Base-by-base conservation (phyloP, 768 basidiomycete genomes). In the Mrakia blollopis region DNA sequence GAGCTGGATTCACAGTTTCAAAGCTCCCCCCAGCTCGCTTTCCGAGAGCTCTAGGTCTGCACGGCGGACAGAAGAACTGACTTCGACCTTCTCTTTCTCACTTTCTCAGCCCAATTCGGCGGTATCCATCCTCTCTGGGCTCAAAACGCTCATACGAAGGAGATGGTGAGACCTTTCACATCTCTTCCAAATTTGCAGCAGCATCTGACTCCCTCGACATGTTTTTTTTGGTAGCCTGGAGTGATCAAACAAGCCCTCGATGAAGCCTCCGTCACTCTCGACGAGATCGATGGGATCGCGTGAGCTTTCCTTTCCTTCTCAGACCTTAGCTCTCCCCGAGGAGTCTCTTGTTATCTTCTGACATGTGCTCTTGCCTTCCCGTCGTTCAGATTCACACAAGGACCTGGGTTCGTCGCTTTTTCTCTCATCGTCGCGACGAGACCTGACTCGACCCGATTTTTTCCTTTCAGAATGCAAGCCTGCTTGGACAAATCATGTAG, bases 111-210 rank as follows among this genome's bases (percentile, higher is more conserved):
- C 81, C 80, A 78, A 52, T 88, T 84, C 81, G 89, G 91, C 9
- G 93, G 93, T 3, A 94, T 94, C 79, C 88, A 92, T 78, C 92
- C 92, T 0, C 86, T 87, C n/a, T 86, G 86, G 57, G 93, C 94
- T 3, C 90, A 94, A 39, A 85, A 88, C 70, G 88, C 89, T 8
- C 95, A 98, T 82, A 90, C 92, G 80, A 87, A 85, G 67, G 91
- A 92, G 79, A 88, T 98, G 88, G 92, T 90, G 60, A 73, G 82
- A 41, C n/a, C n/a, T n/a, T n/a, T n/a, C n/a, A n/a, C n/a, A n/a
- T n/a, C n/a, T n/a, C n/a, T n/a, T n/a, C n/a, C n/a, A n/a, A n/a
- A n/a, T n/a, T n/a, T n/a, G n/a, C n/a, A n/a, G n/a, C n/a, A n/a
- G n/a, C n/a, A n/a, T n/a, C n/a, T n/a, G n/a, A n/a, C n/a, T n/a